Percentiles rank a stretch among this genome's conserved stretches.
Evolutionary conservation across 2,329 filamentous ascomycete genomes (phyloP).

Genomic region (Botrytis medusae): DNA sequence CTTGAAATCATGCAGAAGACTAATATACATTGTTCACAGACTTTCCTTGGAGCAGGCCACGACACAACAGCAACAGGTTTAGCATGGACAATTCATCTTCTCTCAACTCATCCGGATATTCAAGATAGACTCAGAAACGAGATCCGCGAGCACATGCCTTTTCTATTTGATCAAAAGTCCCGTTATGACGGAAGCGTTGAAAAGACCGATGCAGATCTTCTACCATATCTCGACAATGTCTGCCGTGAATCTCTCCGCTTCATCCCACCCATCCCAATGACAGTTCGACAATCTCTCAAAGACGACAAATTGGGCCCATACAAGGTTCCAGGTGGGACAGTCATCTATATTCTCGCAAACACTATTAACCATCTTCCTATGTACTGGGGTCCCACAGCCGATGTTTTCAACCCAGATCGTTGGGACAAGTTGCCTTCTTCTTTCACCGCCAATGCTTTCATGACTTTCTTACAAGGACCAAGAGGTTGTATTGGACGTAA

Average conservation of each 20-base stretch:
- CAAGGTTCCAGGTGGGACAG: constrained; percentile 45
- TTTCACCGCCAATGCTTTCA: constrained; percentile 35
- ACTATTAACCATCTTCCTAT: constrained; percentile 44
- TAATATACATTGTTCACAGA: constrained; percentile 53
- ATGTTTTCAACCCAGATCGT: constrained; percentile 46
- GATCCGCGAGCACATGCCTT: constrained; percentile 16
- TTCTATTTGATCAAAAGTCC: constrained; percentile 41
- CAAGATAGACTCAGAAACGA: constrained; percentile 8
- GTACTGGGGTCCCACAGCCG: constrained; percentile 45
- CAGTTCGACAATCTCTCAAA: constrained; percentile 41
- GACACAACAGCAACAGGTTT: constrained; percentile 48
- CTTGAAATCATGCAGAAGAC: background rate
- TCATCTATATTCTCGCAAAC: constrained; percentile 46
- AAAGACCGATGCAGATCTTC: constrained; percentile 42
- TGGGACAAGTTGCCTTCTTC: constrained; percentile 44
- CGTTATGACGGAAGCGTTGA: constrained; percentile 39
- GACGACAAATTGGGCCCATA: constrained; percentile 45
- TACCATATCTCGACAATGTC: constrained; percentile 49
- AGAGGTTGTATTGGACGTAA: constrained; percentile 41
- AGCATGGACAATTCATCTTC: constrained; percentile 46
- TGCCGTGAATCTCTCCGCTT: constrained; percentile 49
- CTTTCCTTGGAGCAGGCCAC: constrained; percentile 69
- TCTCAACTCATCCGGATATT: constrained; percentile 41
- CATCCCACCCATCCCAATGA: constrained; percentile 44
- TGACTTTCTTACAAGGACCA: constrained; percentile 38